Evolutionary conservation across 1,139 yeast genomes (phyloP), one percentile per base, ranked within the genome.

Genomic region (Spathaspora sp.): DNA sequence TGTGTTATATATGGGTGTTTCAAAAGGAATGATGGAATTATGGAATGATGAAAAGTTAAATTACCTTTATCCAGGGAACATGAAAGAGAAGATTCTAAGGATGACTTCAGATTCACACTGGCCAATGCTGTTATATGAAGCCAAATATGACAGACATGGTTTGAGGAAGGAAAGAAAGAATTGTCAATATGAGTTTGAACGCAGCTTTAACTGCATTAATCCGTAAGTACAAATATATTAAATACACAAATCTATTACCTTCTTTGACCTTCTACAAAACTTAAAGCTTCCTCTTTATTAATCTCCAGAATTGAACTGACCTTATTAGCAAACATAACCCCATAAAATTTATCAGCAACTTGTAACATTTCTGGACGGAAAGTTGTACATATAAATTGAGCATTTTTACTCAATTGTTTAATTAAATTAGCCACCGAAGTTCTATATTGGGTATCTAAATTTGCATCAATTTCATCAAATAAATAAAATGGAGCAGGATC

Each of bases 401-500:
- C 95, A 38, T 72, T 68, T 13, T 56, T 54, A 13, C 96, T 80
- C 46, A 91, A 68, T 39, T 80, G 76, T 49, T 81, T 74, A 50
- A 93, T 84, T 75, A 89, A 72, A 33, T 76, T 68, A 0, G 99
- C 97, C 15, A 93, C 97, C 0, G 97, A 84, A 0, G 89, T 81
- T 57, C 99, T 80, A 62, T 91, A 91, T 60, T 89, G 97, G 2
- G 96, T 82, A 67, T 93, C 99, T 51, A 93, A 74, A 55, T 93
- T 93, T 7, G 98, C 97, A 68, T 93, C 99, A 50, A 93, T 86
- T 70, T 93, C 99, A 65, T 93, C 99, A 65, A 93, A 90, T 45
- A 93, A 69, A 61, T 93, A 93, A 64, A 93, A 93, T 43, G 99
- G 98, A 2, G 98, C 98, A 8, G 98, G 98, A 56, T 93, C 98